Evolutionary conservation across 1,284 basidiomycete genomes (phyloP).

Genomic region (Rhizoctonia solani): DNA sequence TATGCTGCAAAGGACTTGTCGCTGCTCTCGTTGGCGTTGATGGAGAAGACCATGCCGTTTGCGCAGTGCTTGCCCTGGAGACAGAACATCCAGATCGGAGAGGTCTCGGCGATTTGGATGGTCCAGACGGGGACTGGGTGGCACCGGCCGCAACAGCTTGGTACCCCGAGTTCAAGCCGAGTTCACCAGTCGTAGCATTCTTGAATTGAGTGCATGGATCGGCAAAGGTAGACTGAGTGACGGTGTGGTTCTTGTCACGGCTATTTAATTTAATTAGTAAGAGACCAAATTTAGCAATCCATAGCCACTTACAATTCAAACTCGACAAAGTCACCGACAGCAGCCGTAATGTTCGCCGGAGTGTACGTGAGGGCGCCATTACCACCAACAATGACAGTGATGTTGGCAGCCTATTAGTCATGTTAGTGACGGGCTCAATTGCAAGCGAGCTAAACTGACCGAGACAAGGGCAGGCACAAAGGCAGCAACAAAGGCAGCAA

Average conservation of each 20-base stretch:
- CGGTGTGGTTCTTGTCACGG: conserved; percentile 43
- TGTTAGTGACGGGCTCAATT: background rate
- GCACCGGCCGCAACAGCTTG: conserved; percentile 39
- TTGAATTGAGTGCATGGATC: conserved; percentile 52
- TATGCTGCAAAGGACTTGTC: conserved; percentile 55
- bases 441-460: background rate
- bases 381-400: conserved; percentile 37
- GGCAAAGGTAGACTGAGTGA: conserved; percentile 57
- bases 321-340: conserved; percentile 53
- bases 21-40: conserved; percentile 59
- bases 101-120: conserved; percentile 42
- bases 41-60: conserved; percentile 50
- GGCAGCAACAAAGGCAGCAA: conserved; percentile 27
- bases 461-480: conserved; percentile 30
- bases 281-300: background rate
- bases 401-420: conserved; percentile 29
- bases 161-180: conserved; percentile 53
- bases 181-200: conserved; percentile 39
- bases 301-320: conserved; percentile 49
- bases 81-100: conserved; percentile 65
- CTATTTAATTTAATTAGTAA: background rate
- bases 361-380: conserved; percentile 52
- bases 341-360: conserved; percentile 51
- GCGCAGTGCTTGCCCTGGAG: conserved; percentile 41
- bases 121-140: conserved; percentile 42